phyloP scores from a whole-genome alignment of 306 rosid genomes.

The Neltuma alba region DNA sequence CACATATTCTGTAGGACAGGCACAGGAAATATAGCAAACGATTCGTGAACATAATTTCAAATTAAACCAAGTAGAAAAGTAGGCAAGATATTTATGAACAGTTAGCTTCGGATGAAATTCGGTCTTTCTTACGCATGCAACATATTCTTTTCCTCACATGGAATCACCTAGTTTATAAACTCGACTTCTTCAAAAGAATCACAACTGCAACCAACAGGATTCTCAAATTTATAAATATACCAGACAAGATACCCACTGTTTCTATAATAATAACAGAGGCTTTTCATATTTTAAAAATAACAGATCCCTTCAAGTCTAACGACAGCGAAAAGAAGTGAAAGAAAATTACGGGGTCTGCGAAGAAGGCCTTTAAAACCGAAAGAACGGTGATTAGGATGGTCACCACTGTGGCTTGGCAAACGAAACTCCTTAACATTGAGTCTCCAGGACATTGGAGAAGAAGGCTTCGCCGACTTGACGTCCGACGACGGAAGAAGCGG shows the following conservation, averaged over 20 bases:
- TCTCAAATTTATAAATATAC: constrained; percentile 21
- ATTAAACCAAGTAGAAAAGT: constrained; percentile 7
- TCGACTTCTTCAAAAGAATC: background rate
- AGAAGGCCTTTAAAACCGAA: constrained; percentile 26
- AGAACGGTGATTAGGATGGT: background rate
- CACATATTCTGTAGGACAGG: background rate
- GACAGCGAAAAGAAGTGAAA: background rate
- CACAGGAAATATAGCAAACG: background rate
- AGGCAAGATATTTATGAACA: background rate
- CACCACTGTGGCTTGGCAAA: constrained; percentile 15
- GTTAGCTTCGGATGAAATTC: constrained; percentile 2
- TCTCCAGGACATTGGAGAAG: constrained; percentile 34
- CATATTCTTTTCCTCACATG: background rate
- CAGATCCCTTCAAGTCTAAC: background rate
- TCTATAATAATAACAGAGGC: background rate
- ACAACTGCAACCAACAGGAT: background rate
- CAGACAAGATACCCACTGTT: background rate
- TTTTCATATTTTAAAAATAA: background rate
- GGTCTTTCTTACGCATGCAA: background rate
- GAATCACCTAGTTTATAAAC: background rate
- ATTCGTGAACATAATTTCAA: background rate
- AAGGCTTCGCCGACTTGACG: background rate
- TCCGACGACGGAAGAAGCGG: constrained; percentile 29
- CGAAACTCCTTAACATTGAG: constrained; percentile 44
- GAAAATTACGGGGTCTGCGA: constrained; percentile 34